Conservation (phyloP, 352 stramenopile species). For the Phytophthora chlamydospora region DNA sequence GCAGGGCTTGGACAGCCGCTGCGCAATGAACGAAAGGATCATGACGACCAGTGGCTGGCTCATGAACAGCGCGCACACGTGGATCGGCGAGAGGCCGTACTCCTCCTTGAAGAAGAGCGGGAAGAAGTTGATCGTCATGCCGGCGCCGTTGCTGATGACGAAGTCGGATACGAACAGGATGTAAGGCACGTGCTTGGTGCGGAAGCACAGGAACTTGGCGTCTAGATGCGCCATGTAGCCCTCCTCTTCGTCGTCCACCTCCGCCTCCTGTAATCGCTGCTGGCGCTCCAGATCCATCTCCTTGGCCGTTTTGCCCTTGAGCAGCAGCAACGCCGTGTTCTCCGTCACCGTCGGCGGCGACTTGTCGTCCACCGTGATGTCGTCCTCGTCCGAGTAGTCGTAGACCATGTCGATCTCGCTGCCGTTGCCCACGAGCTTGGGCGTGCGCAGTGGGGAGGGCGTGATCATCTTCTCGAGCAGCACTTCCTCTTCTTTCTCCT, state of each 20-base stretch:
- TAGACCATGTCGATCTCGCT: conserved; percentile 66
- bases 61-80: conserved; percentile 73
- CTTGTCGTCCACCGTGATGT: conserved; percentile 39
- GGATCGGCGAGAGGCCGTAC: conserved; percentile 75
- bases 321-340: conserved; percentile 40
- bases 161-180: conserved; percentile 81
- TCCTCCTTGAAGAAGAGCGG: conserved; percentile 85
- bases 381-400: conserved; percentile 68
- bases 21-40: conserved; percentile 58
- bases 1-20: conserved; percentile 54
- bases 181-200: conserved; percentile 68
- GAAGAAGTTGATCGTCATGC: conserved; percentile 89
- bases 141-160: conserved; percentile 84
- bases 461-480: conserved; percentile 30
- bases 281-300: conserved; percentile 38
- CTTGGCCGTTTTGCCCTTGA: conserved; percentile 35
- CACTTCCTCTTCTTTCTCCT: conserved; percentile 29
- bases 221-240: conserved; percentile 40
- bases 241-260: conserved; percentile 33
- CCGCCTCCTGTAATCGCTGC: conserved; percentile 27
- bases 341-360: conserved; percentile 35
- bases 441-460: conserved; percentile 57
- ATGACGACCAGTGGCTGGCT: conserved; percentile 74
- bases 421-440: conserved; percentile 61
- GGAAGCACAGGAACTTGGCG: conserved; percentile 67